Evolutionary conservation across 2,329 filamentous ascomycete genomes (phyloP).

Genomic region (Trichoderma simmonsii): DNA sequence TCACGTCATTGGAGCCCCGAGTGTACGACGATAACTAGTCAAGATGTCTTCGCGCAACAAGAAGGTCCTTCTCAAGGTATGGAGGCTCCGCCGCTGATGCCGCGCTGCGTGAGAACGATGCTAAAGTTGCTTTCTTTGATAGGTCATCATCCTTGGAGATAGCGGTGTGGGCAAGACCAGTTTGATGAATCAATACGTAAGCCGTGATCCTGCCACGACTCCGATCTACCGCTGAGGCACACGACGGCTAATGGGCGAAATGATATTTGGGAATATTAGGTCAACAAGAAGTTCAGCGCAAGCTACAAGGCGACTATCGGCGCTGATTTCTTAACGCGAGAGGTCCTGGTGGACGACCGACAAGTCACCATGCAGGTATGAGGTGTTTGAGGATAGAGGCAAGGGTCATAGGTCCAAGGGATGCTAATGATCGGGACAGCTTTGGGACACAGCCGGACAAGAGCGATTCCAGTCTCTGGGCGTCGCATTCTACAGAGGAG

Average conservation of each 20-base stretch:
- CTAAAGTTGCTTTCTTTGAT: background rate
- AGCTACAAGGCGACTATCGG: conserved; percentile 99
- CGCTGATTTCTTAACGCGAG: conserved; percentile 96
- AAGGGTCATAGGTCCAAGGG: conserved; percentile 10
- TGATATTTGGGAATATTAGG: conserved; percentile 48
- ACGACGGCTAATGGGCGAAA: background rate
- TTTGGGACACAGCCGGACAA: conserved; percentile 97
- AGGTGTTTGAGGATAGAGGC: conserved; percentile 10
- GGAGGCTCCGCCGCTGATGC: conserved; percentile 14
- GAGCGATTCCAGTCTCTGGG: conserved; percentile 96
- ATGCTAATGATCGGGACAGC: conserved; percentile 46
- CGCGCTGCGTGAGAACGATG: background rate
- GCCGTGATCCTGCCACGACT: conserved; percentile 21
- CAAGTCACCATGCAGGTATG: conserved; percentile 96
- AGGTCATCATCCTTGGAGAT: conserved; percentile 99
- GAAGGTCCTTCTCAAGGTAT: conserved; percentile 88
- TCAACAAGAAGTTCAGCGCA: conserved; percentile 99
- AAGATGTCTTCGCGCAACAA: conserved; percentile 79
- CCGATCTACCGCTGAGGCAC: background rate
- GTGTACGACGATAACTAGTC: conserved; percentile 25
- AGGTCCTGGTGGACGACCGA: conserved; percentile 94
- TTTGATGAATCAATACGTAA: conserved; percentile 99
- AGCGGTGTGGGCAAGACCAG: conserved; percentile 99
- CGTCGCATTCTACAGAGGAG: conserved; percentile 94
- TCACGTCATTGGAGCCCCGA: conserved; percentile 32